Conservation (phyloP, 371 early-diverging fungal genomes). For the Capniomyces stellatus region DNA sequence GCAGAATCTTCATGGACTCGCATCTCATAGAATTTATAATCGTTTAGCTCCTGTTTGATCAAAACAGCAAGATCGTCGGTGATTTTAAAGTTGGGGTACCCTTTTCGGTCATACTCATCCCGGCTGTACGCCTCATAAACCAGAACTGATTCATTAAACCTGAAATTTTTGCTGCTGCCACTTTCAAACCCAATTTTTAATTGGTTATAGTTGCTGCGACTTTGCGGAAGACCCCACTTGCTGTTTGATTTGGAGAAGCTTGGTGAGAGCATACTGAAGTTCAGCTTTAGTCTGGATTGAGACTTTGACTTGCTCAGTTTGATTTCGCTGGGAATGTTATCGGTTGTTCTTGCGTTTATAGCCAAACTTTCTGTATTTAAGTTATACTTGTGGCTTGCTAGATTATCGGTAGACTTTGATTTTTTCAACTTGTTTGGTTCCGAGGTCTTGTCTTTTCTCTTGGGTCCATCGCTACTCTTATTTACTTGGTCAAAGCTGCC, state of each 20-base stretch:
- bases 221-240: neutral
- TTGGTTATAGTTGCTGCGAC: neutral
- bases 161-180: slow-evolving; percentile 9
- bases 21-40: slow-evolving; percentile 57
- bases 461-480: too few relatives aligned
- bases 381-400: too few relatives aligned
- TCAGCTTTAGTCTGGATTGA: too few relatives aligned
- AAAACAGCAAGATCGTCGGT: slow-evolving; percentile 46
- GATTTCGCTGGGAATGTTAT: too few relatives aligned
- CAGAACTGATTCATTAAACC: slow-evolving; percentile 39
- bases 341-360: too few relatives aligned
- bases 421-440: too few relatives aligned
- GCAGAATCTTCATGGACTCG: slow-evolving; percentile 52
- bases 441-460: too few relatives aligned
- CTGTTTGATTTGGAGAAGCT: neutral
- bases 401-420: too few relatives aligned
- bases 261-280: too few relatives aligned
- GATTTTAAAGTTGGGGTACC: slow-evolving; percentile 36
- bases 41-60: slow-evolving; percentile 58
- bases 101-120: slow-evolving; percentile 48
- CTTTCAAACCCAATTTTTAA: neutral
- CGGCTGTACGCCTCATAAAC: slow-evolving; percentile 46
- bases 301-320: too few relatives aligned
- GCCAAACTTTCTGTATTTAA: too few relatives aligned
- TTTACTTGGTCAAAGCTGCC: too few relatives aligned